Conservation (phyloP, 805 yeast genomes). For the Ogataea henricii region DNA sequence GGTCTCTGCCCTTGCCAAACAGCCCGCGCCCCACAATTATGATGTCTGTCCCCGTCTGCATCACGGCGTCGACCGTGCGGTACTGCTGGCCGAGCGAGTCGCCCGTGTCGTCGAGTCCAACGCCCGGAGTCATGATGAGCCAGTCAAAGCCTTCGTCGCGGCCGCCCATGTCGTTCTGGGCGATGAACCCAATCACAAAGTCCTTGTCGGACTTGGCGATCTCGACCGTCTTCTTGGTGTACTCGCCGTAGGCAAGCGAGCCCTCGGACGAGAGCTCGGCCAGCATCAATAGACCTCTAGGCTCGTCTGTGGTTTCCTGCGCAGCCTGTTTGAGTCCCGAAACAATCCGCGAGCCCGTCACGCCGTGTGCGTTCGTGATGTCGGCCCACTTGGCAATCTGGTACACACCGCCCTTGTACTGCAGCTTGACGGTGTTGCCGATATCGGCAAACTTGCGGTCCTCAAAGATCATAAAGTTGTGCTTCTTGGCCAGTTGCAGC, state of each 20-base stretch:
- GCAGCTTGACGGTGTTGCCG: constrained; percentile 95
- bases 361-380: constrained; percentile 96
- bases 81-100: constrained; percentile 96
- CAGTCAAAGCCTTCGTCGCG: constrained; percentile 87
- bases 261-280: constrained; percentile 96
- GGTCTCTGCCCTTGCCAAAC: constrained; percentile 92
- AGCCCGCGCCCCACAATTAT: constrained; percentile 98
- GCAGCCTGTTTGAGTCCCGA: constrained; percentile 84
- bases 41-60: constrained; percentile 85
- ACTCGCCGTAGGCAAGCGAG: constrained; percentile 88
- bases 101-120: constrained; percentile 95
- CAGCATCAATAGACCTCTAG: constrained; percentile 89
- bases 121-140: constrained; percentile 98
- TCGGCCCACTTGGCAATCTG: constrained; percentile 94
- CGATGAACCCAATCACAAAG: constrained; percentile 95
- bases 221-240: constrained; percentile 83
- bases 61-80: constrained; percentile 85
- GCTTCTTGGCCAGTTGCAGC: constrained; percentile 69
- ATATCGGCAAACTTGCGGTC: constrained; percentile 98
- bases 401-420: constrained; percentile 87
- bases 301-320: constrained; percentile 67
- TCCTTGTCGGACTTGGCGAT: constrained; percentile 81
- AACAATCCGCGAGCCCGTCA: constrained; percentile 93
- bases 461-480: constrained; percentile 89
- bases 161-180: constrained; percentile 87